A percentile compares a stretch with the other conserved stretches of the same genome.
These are phyloP conservation scores for Pestalotiopsis fici DNA, from an alignment of 2,329 filamentous ascomycete genomes.

Conservation along the genomic window DNA sequence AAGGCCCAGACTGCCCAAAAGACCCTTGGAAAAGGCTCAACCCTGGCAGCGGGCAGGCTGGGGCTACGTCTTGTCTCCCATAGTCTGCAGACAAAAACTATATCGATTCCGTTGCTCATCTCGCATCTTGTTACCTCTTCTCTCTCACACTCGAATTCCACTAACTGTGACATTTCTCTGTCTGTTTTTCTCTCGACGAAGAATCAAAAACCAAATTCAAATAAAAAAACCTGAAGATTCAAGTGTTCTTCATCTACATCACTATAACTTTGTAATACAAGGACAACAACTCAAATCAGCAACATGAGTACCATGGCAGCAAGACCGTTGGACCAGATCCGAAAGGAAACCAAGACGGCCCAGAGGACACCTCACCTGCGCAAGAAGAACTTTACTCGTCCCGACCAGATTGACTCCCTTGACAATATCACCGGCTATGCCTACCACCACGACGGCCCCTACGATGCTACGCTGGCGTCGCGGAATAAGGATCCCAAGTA, in stretches of 20 bases:
- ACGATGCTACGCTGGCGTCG: constrained; percentile 76
- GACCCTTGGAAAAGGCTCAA: not conserved
- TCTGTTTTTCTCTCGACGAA: not conserved
- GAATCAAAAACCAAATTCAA: not conserved
- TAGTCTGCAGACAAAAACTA: not conserved
- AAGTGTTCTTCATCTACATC: not conserved
- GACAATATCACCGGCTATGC: constrained; percentile 63
- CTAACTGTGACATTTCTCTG: not conserved
- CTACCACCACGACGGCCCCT: constrained; percentile 91
- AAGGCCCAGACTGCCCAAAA: not conserved
- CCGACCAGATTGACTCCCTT: constrained; percentile 80
- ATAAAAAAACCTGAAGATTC: not conserved
- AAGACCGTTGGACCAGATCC: constrained; percentile 67
- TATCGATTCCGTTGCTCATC: not conserved
- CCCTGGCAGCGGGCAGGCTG: not conserved
- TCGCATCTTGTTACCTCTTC: not conserved
- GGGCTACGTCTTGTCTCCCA: not conserved
- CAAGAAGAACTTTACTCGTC: constrained; percentile 65
- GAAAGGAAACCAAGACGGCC: constrained; percentile 63
- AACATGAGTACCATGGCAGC: constrained; percentile 33
- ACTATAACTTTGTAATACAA: not conserved
- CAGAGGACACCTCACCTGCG: constrained; percentile 66
- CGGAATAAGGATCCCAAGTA: constrained; percentile 65
- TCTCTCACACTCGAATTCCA: not conserved
- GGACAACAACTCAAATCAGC: not conserved